Evolutionary conservation across 2,329 filamentous ascomycete genomes (phyloP), one percentile per base, ranked within the genome.

Genomic region (Aspergillus caelatus): DNA sequence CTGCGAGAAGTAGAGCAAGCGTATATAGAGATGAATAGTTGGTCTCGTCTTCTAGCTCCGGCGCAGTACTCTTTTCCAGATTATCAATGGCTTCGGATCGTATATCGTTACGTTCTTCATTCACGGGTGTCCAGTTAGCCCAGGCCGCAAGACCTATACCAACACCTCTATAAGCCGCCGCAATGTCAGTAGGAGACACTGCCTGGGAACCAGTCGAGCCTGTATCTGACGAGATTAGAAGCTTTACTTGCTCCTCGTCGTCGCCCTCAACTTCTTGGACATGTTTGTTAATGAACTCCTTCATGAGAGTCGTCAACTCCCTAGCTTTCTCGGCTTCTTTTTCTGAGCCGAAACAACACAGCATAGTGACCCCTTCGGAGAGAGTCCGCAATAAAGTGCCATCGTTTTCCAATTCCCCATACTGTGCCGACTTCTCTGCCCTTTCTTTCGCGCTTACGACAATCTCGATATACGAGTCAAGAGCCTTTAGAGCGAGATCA

Each of bases 391-490:
- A 78, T 7, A 95, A 87, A 0, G 85, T 89, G 21, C 89, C 88
- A 70, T 97, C 91, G 61, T 90, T 86, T 71, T 99, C 95, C 32
- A 97, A 83, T 68, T 92, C 86, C 2, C 92, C 89, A 19, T 71
- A 75, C n/a, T 79, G 71, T 1, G 75, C 84, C 28, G 82, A 82
- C 79, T 96, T 96, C 70, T 92, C 88, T 3, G 93, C 88, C 46
- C 94, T 87, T 23, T 92, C 91, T 78, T 94, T 96, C 62, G 90
- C 93, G 73, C 91, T 91, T 65, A 89, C 90, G 61, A 97, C 87
- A 67, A 99, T 91, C 60, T 96, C 92, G 43, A 96, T 83, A 76
- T 98, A 99, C 0, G 94, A 94, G 75, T 96, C 91, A 66, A 97
- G 92, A 0, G 95, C 92, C 74, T 93, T 93, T 76, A 96, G 89